A percentile compares a stretch with the other conserved stretches of the same genome.
phyloP scores from a whole-genome alignment of 352 stramenopile genomes.

The Pythium scleroteichum region DNA sequence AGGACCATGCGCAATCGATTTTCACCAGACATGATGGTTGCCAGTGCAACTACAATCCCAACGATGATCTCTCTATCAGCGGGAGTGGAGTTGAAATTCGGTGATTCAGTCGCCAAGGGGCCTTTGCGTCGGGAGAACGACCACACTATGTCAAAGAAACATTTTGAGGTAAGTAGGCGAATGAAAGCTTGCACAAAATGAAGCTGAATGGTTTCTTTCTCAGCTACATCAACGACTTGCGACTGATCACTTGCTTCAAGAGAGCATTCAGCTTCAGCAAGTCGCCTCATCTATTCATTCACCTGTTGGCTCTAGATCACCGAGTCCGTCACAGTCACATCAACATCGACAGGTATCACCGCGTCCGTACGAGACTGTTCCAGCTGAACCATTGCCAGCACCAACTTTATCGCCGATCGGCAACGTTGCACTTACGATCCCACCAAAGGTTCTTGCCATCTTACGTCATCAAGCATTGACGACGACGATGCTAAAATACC shows the following conservation, averaged over 20 bases:
- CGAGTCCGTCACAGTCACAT: constrained; percentile 4
- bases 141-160: constrained; percentile 66
- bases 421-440: constrained; percentile 23
- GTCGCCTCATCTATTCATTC: neutral
- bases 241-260: constrained; percentile 46
- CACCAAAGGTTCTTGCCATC: constrained; percentile 14
- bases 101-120: constrained; percentile 42
- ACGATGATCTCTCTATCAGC: constrained; percentile 31
- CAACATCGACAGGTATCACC: constrained; percentile 9
- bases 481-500: neutral
- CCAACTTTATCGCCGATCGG: constrained; percentile 20
- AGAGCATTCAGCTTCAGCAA: constrained; percentile 16
- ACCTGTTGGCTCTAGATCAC: constrained; percentile 5
- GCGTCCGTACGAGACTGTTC: constrained; percentile 23
- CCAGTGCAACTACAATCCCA: constrained; percentile 21
- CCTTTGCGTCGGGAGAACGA: constrained; percentile 40
- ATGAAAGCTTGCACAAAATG: neutral
- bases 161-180: constrained; percentile 46
- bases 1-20: constrained; percentile 5
- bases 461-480: neutral
- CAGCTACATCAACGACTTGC: constrained; percentile 66
- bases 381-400: constrained; percentile 15
- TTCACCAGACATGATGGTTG: constrained; percentile 24
- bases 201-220: neutral
- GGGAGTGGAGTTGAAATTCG: constrained; percentile 45